Conservation (phyloP, 345 rosid genomes). For the Fremontodendron californicum region DNA sequence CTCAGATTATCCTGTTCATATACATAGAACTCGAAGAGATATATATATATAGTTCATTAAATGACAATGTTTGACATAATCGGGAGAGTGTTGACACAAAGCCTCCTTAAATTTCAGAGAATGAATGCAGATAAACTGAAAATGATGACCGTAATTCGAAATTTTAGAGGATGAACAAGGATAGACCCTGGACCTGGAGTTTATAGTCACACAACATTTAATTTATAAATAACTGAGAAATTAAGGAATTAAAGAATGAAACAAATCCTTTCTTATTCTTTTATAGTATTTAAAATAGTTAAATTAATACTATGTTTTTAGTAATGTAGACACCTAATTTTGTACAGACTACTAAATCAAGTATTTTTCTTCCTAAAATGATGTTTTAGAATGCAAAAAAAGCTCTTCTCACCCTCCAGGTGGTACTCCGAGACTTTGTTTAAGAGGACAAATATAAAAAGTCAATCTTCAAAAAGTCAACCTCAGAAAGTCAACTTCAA, state of each 20-base stretch:
- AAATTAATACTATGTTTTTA: too few species aligned
- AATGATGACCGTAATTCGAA: neutral
- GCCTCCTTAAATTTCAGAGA: neutral
- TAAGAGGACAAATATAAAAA: too few species aligned
- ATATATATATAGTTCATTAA: neutral
- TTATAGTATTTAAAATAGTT: too few species aligned
- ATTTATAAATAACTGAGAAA: neutral
- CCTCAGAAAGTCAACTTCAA: too few species aligned
- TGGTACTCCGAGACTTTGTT: too few species aligned
- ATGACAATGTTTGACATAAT: neutral
- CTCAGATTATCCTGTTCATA: neutral
- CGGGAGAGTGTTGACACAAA: neutral
- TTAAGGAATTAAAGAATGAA: neutral
- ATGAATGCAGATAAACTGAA: neutral
- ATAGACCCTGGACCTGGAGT: neutral
- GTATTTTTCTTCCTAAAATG: too few species aligned
- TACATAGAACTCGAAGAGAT: neutral
- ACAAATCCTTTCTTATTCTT: neutral
- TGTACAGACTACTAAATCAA: too few species aligned
- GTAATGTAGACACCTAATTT: too few species aligned
- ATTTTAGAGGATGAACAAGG: neutral
- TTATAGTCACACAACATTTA: too few species aligned
- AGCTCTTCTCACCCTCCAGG: too few species aligned
- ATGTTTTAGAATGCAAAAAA: too few species aligned
- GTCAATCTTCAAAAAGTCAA: too few species aligned